These are phyloP conservation scores for Mortierella sp. DNA, from an alignment of 371 early-diverging fungal genomes.

Conservation along the genomic window DNA sequence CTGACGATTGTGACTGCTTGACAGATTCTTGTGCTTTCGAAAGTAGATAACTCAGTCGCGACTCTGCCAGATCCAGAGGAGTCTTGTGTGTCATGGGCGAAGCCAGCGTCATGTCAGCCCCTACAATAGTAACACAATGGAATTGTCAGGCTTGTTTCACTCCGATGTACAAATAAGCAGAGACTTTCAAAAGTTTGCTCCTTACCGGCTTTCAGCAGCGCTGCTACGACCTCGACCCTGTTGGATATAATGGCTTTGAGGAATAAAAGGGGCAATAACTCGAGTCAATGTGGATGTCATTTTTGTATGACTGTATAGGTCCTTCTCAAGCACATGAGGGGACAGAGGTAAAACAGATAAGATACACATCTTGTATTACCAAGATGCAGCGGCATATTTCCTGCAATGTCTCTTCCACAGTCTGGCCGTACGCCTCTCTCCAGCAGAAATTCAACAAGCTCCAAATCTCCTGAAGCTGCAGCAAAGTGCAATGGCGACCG, in stretches of 20 bases:
- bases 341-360: not conserved
- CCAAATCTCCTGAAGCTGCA: constrained; percentile 51
- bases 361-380: constrained; percentile 17
- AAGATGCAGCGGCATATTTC: constrained; percentile 54
- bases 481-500: constrained; percentile 55
- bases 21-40: constrained; percentile 42
- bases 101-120: constrained; percentile 53
- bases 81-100: constrained; percentile 57
- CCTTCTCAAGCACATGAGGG: not conserved
- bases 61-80: constrained; percentile 51
- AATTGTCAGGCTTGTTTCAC: too few species aligned
- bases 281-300: not conserved
- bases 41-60: constrained; percentile 43
- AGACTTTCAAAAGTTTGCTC: not conserved
- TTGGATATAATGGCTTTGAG: constrained; percentile 50
- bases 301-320: not conserved
- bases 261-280: not conserved
- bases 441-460: constrained; percentile 49
- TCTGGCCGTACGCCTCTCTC: constrained; percentile 54
- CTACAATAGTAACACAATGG: not conserved
- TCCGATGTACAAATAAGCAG: not conserved
- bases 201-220: constrained; percentile 49
- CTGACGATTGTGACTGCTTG: constrained; percentile 9
- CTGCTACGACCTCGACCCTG: constrained; percentile 51
- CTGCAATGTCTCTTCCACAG: constrained; percentile 54